Evolutionary conservation across 2,329 filamentous ascomycete species (phyloP).

Genomic region (Fonsecaea pedrosoi): DNA sequence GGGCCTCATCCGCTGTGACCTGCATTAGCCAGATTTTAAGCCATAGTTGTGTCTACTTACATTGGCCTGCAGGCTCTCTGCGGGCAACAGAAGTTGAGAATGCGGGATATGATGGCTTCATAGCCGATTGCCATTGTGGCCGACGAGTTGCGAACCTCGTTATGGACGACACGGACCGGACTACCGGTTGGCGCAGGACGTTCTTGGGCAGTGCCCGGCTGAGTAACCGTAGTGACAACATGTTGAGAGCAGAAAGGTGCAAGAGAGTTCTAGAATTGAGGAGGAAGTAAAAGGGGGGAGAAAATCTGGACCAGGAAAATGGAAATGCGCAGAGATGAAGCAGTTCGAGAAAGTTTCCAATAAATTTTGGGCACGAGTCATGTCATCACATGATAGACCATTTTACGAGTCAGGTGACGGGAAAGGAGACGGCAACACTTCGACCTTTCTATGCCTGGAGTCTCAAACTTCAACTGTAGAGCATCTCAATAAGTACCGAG

Average conservation of each 20-base stretch:
- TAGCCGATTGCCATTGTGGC: slow-evolving; percentile 55
- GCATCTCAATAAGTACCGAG: neutral
- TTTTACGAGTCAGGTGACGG: neutral
- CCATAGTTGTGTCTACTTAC: slow-evolving; percentile 44
- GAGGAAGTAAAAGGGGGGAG: neutral
- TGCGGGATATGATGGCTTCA: slow-evolving; percentile 51
- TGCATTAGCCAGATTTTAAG: slow-evolving; percentile 28
- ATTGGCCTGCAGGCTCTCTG: slow-evolving; percentile 55
- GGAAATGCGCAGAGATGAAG: slow-evolving; percentile 6
- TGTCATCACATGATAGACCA: neutral
- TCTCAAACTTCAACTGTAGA: neutral
- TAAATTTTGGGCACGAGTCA: slow-evolving; percentile 9
- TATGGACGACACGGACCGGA: slow-evolving; percentile 58
- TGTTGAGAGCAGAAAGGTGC: slow-evolving; percentile 48
- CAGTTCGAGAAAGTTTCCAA: slow-evolving; percentile 2
- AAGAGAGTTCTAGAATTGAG: neutral
- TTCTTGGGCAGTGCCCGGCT: slow-evolving; percentile 72
- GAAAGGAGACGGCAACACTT: neutral
- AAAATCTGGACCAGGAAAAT: slow-evolving; percentile 10
- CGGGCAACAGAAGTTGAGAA: slow-evolving; percentile 55
- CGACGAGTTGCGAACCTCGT: slow-evolving; percentile 60
- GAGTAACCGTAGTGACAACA: slow-evolving; percentile 73
- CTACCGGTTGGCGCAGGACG: slow-evolving; percentile 62
- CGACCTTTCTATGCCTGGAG: neutral
- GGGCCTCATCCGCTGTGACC: slow-evolving; percentile 71